Conservation (phyloP, 805 yeast species). For the Wickerhamiella vanderwaltii region DNA sequence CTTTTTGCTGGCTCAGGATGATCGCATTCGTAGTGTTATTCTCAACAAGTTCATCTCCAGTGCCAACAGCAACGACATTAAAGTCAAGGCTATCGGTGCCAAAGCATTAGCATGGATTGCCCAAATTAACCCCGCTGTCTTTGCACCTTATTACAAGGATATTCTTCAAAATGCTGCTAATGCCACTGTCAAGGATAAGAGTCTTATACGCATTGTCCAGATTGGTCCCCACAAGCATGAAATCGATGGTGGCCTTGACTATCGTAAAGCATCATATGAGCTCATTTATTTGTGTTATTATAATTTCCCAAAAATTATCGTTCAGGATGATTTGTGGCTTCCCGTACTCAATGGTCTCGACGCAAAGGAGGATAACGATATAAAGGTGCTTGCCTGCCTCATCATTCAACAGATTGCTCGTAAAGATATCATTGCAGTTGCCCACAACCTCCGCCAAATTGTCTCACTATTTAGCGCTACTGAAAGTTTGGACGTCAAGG, state of each 20-base stretch:
- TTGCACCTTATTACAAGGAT: neutral
- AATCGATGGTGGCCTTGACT: conserved; percentile 64
- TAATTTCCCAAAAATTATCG: conserved; percentile 21
- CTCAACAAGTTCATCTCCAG: conserved; percentile 4
- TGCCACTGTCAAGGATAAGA: conserved; percentile 2
- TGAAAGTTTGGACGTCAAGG: conserved; percentile 39
- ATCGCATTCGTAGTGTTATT: neutral
- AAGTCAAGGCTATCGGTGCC: neutral
- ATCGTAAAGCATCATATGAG: conserved; percentile 62
- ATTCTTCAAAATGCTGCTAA: neutral
- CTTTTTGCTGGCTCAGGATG: neutral
- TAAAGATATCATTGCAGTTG: conserved; percentile 22
- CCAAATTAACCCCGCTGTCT: conserved; percentile 8
- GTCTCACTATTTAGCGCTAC: conserved; percentile 33
- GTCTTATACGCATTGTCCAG: conserved; percentile 32
- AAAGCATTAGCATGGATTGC: conserved; percentile 9
- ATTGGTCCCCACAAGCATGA: conserved; percentile 84
- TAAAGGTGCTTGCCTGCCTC: conserved; percentile 42
- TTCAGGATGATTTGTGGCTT: conserved; percentile 28
- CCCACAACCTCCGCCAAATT: conserved; percentile 14
- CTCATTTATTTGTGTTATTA: conserved; percentile 43
- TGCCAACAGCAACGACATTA: neutral
- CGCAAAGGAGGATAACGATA: conserved; percentile 44
- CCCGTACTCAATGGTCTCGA: conserved; percentile 40
- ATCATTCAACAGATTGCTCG: conserved; percentile 32